Evolutionary conservation across 177 flowering plant species (phyloP).

Genomic region (Vitis hybrid): DNA sequence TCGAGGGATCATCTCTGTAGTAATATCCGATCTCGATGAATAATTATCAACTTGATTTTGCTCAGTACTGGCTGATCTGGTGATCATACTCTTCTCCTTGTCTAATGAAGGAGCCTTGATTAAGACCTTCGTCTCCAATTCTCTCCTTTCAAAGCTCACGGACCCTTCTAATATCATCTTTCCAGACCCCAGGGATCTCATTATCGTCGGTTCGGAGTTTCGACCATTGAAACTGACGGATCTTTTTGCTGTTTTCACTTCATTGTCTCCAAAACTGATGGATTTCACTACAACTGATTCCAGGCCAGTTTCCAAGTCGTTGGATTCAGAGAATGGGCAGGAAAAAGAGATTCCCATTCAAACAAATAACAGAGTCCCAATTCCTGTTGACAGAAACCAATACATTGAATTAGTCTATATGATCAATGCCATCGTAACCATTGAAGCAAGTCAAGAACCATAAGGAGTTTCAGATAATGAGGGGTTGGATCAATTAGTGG

Average conservation of each 20-base stretch:
- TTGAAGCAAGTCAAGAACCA: not conserved
- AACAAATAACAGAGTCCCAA: constrained; percentile 10
- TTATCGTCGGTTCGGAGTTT: constrained; percentile 47
- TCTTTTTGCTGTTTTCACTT: constrained; percentile 40
- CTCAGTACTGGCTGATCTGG: constrained; percentile 16
- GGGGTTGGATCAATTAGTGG: not conserved
- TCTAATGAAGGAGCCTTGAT: constrained; percentile 29
- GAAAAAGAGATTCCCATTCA: constrained; percentile 74
- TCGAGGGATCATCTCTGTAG: constrained; percentile 13
- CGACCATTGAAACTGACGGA: constrained; percentile 60
- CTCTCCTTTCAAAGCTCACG: constrained; percentile 54
- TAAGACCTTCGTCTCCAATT: constrained; percentile 46
- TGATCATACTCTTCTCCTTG: constrained; percentile 20
- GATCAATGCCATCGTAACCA: too few species aligned
- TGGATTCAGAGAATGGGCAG: constrained; percentile 55
- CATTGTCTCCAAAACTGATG: constrained; percentile 54
- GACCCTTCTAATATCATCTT: constrained; percentile 66
- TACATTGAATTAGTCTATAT: not conserved
- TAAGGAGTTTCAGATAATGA: not conserved
- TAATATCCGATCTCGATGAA: constrained; percentile 23
- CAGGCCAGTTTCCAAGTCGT: constrained; percentile 45
- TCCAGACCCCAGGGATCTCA: constrained; percentile 57
- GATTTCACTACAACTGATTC: constrained; percentile 73
- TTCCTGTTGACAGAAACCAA: constrained; percentile 18
- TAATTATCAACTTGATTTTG: constrained; percentile 9